Base-by-base conservation (phyloP, 2,329 filamentous ascomycete species). In the Teratosphaeria viscida region DNA sequence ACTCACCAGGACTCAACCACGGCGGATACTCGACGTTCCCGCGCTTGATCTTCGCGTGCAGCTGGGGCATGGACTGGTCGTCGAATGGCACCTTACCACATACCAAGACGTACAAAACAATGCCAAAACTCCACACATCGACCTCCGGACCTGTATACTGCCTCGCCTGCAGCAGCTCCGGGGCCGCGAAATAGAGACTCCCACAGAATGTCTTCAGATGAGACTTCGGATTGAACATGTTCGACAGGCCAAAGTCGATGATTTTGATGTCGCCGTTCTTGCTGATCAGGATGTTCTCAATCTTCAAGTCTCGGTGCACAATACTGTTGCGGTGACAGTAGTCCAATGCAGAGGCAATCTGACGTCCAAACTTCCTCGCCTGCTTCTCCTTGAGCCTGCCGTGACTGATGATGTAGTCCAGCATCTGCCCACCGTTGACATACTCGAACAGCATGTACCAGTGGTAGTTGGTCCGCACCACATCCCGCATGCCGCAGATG, bases 391-490 rank as follows among this genome's bases (percentile, higher is more conserved):
- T 97, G 64, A 99, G 80, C 70, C 95, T 89, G 60, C 92, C 94
- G 71, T 99, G 94, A 3, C 92, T 96, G 72, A 99, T 99, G 74
- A 99, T 99, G 76, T 97, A 99, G 78, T 99, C 94, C 62, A 99
- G 85, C 94, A 99, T 97, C 77, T 99, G 94, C 19, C 94, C 94
- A 55, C 94, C 94, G 71, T 99, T 96, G 75, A 99, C 94, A 74
- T 94, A 96, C 77, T 99, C 94, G 71, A 96, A 99, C 57, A 99
- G 85, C 94, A 99, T 99, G 76, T 99, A 99, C 94, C 94, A 99
- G 75, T 99, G 94, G 73, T 96, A 94, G 70, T 94, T 92, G 56
- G 94, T 97, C 60, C 92, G 87, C 59, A 97, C 88, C 29, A 96
- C 91, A 76, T 99, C 94, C 65, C 91, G 86, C 82, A 99, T 89